Percentiles rank a stretch among this genome's conserved stretches.
Conservation (phyloP, 305 asterid genomes). For the Plantago lanceolata region DNA sequence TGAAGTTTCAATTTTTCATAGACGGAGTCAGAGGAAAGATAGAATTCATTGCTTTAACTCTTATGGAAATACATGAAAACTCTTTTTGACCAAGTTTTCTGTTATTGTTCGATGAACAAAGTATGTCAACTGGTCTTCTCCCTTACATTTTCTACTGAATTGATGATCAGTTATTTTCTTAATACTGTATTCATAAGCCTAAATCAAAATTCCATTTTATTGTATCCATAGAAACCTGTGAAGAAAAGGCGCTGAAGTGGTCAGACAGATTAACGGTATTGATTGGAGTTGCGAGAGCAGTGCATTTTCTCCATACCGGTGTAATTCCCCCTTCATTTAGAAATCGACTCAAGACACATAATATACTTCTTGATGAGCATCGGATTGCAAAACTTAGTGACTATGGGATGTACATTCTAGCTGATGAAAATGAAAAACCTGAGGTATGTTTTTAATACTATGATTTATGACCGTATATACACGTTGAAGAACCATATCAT, state of each 20-base stretch:
- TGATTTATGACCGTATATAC: constrained; percentile 1
- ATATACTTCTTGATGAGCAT: constrained; percentile 76
- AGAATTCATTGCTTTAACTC: neutral
- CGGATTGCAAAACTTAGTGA: constrained; percentile 82
- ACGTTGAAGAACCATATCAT: constrained; percentile 24
- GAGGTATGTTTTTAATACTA: constrained; percentile 38
- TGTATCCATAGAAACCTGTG: constrained; percentile 44
- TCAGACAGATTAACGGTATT: constrained; percentile 76
- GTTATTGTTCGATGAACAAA: too few species aligned
- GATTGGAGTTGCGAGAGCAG: constrained; percentile 79
- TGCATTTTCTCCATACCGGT: constrained; percentile 88
- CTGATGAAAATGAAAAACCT: constrained; percentile 57
- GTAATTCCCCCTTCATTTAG: constrained; percentile 67
- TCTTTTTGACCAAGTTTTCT: neutral
- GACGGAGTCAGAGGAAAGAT: neutral
- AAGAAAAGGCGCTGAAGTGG: constrained; percentile 74
- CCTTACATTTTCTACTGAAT: too few species aligned
- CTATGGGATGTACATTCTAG: constrained; percentile 80
- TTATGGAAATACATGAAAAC: neutral
- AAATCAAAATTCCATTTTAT: constrained; percentile 16
- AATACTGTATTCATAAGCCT: constrained; percentile 13
- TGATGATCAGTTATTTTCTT: neutral
- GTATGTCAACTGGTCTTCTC: neutral
- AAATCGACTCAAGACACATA: constrained; percentile 68
- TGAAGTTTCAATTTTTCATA: neutral